phyloP scores from a whole-genome alignment of 2,329 filamentous ascomycete species.

The Nemania sp. region DNA sequence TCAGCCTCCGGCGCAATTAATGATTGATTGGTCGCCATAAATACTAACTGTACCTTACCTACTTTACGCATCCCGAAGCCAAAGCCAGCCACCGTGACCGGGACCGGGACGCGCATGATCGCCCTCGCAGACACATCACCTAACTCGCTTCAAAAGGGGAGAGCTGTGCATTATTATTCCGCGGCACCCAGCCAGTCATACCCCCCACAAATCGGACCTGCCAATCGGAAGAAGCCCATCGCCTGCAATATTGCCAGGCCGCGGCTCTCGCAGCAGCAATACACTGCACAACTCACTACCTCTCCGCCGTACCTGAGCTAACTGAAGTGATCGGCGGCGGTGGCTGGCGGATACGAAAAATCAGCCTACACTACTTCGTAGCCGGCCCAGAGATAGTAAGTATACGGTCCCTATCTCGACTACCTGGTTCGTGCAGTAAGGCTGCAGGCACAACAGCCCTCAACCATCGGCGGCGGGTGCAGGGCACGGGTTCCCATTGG shows the following conservation, averaged over 20 bases:
- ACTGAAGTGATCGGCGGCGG: too few species aligned
- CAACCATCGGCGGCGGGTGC: background rate
- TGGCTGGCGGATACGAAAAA: background rate
- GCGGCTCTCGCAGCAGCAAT: slow-evolving; percentile 1
- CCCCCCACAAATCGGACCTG: too few species aligned
- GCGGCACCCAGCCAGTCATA: background rate
- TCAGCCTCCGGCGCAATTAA: background rate
- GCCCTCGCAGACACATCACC: background rate
- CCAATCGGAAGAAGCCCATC: slow-evolving; percentile 15
- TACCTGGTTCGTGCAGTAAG: slow-evolving; percentile 20
- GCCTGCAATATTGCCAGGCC: background rate
- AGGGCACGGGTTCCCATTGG: slow-evolving; percentile 7
- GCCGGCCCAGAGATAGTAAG: background rate
- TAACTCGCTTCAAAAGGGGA: background rate
- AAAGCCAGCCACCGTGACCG: background rate
- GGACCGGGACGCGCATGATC: background rate
- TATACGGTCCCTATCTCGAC: too few species aligned
- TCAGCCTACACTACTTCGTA: too few species aligned
- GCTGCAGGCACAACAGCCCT: slow-evolving; percentile 14
- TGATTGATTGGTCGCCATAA: background rate
- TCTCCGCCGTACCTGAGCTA: too few species aligned
- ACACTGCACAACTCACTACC: background rate
- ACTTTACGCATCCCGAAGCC: background rate
- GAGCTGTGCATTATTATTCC: background rate
- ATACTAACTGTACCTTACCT: too few species aligned